phyloP scores from a whole-genome alignment of 169 alveolate genomes.

The Perkinsus olseni region DNA sequence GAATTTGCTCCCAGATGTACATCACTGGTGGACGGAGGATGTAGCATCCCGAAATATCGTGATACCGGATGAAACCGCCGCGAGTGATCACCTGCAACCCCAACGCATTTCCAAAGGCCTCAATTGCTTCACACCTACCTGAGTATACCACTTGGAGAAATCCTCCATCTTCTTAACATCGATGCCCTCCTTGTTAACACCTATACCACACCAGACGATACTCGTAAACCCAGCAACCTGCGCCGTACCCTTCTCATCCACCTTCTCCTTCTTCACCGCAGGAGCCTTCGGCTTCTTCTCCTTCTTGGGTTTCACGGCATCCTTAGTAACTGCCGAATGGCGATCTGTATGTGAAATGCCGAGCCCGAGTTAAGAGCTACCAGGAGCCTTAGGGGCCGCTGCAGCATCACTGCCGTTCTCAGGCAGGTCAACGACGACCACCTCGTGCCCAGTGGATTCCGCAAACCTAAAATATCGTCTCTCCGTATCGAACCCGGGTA shows the following conservation, averaged over 20 bases:
- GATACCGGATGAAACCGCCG: conserved; percentile 95
- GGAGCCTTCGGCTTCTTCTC: too few species aligned
- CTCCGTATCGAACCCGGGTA: neutral
- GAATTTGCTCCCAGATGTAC: conserved; percentile 94
- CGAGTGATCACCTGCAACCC: conserved; percentile 81
- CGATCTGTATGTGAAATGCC: neutral
- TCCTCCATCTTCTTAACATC: conserved; percentile 56
- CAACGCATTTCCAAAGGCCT: neutral
- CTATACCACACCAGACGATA: conserved; percentile 14
- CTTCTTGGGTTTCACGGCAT: conserved; percentile 8
- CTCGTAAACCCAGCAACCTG: neutral
- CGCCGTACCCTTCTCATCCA: neutral
- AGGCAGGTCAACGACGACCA: neutral
- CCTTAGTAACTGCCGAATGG: conserved; percentile 6
- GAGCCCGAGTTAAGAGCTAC: neutral
- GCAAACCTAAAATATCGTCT: neutral
- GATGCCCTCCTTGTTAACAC: conserved; percentile 47
- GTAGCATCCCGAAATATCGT: conserved; percentile 98
- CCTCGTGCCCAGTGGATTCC: neutral
- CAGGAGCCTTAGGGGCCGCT: neutral
- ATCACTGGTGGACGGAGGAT: conserved; percentile 94
- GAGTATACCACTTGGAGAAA: conserved; percentile 75
- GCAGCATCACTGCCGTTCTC: neutral
- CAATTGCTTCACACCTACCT: conserved; percentile 6
- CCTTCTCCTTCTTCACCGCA: neutral